A percentile compares a stretch with the other conserved stretches of the same genome.
Conservation (phyloP, 768 basidiomycete genomes). For the Rubroboletus pulcherrimus region DNA sequence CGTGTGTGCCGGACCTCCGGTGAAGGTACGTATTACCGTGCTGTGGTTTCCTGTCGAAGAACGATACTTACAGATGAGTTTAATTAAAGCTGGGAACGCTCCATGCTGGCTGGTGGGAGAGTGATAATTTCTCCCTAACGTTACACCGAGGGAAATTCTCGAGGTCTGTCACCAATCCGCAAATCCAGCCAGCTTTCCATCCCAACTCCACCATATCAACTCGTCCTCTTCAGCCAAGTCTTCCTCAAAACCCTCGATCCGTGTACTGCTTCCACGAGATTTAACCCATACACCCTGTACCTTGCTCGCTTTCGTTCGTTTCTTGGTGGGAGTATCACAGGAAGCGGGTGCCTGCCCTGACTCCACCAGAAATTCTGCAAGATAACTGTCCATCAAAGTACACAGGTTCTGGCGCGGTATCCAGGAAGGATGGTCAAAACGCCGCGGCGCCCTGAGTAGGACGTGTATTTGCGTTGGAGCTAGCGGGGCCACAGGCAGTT, state of each 20-base stretch:
- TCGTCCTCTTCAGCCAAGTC: constrained; percentile 40
- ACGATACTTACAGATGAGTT: background rate
- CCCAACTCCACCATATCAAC: constrained; percentile 52
- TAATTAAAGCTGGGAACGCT: background rate
- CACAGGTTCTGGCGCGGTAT: constrained; percentile 43
- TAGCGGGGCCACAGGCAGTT: constrained; percentile 10
- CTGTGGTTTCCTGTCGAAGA: background rate
- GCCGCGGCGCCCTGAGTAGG: constrained; percentile 44
- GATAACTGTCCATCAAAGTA: constrained; percentile 33
- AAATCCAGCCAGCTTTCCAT: constrained; percentile 46
- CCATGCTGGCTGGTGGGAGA: too few relatives aligned
- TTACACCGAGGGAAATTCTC: background rate
- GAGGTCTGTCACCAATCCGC: constrained; percentile 38
- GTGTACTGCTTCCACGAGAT: constrained; percentile 11
- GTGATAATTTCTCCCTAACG: background rate
- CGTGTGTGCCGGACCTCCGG: too few relatives aligned
- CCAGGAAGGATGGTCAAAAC: constrained; percentile 47
- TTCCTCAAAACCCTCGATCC: constrained; percentile 4
- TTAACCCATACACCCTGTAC: constrained; percentile 44
- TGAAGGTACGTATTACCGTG: too few relatives aligned
- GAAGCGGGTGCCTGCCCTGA: constrained; percentile 9
- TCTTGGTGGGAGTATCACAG: constrained; percentile 20
- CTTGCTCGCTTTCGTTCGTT: constrained; percentile 26
- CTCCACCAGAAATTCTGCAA: constrained; percentile 34
- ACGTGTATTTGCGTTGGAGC: constrained; percentile 48